These are phyloP conservation scores for Lonicera japonica DNA, from an alignment of 129 eudicot species.

Conservation along the genomic window DNA sequence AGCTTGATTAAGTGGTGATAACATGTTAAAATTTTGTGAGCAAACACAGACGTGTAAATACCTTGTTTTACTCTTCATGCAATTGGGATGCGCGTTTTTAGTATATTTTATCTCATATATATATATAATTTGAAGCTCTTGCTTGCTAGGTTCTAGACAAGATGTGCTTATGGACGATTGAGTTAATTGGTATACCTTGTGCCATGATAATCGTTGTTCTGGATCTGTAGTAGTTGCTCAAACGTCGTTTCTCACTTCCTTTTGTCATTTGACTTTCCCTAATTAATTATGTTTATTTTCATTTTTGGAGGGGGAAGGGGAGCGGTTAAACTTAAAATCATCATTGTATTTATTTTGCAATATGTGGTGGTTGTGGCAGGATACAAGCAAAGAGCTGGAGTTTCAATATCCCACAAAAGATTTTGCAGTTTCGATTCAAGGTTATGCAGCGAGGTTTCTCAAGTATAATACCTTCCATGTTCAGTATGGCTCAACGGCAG, in stretches of 20 bases:
- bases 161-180: background rate
- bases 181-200: background rate
- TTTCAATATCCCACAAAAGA: slow-evolving; percentile 25
- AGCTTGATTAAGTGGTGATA: no score
- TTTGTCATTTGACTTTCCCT: background rate
- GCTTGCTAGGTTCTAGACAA: background rate
- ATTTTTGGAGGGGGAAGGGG: background rate
- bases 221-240: background rate
- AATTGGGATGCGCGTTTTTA: no score
- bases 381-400: slow-evolving; percentile 36
- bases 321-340: background rate
- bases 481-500: slow-evolving; percentile 30
- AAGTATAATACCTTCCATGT: slow-evolving; percentile 37
- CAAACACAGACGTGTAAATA: no score
- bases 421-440: slow-evolving; percentile 34
- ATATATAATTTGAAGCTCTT: background rate
- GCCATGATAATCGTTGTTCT: background rate
- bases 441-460: slow-evolving; percentile 69
- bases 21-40: no score
- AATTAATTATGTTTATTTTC: background rate
- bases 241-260: background rate
- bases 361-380: slow-evolving; percentile 32
- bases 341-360: background rate
- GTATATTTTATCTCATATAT: no score
- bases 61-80: no score